phyloP scores from a whole-genome alignment of 331 rosid species.

The Prunus yedoensis region DNA sequence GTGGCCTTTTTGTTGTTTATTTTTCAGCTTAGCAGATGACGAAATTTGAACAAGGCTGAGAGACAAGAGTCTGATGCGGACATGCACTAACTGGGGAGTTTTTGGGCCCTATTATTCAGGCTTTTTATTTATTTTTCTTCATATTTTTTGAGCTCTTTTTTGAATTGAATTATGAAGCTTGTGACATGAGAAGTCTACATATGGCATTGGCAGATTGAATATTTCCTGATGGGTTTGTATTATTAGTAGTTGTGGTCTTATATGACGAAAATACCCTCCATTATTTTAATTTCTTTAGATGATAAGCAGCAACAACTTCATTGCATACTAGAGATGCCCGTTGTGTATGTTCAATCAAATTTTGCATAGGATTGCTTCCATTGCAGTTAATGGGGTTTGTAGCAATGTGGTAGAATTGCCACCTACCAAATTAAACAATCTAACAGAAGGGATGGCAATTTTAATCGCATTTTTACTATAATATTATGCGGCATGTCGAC shows the following conservation, averaged over 20 bases:
- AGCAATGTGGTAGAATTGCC: neutral
- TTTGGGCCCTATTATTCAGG: slow-evolving; percentile 28
- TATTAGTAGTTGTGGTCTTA: neutral
- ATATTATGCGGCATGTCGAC: no score
- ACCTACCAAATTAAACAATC: neutral
- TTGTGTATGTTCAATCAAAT: no score
- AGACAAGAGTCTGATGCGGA: slow-evolving; percentile 49
- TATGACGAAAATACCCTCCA: neutral
- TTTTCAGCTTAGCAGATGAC: slow-evolving; percentile 33
- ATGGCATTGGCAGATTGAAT: neutral
- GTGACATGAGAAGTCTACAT: slow-evolving; percentile 2
- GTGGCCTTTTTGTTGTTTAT: slow-evolving; percentile 30
- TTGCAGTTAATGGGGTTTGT: no score
- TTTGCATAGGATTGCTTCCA: no score
- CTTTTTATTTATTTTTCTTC: slow-evolving; percentile 23
- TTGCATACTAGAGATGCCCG: no score
- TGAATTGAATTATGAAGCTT: slow-evolving; percentile 7
- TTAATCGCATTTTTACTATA: neutral
- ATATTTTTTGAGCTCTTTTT: slow-evolving; percentile 15
- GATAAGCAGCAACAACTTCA: neutral
- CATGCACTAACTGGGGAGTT: slow-evolving; percentile 34
- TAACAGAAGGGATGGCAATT: neutral
- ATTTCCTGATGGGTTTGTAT: neutral
- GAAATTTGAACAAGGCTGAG: slow-evolving; percentile 43
- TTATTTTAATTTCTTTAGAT: neutral